phyloP scores from a whole-genome alignment of 345 rosid species.

The Aurinia saxatilis region DNA sequence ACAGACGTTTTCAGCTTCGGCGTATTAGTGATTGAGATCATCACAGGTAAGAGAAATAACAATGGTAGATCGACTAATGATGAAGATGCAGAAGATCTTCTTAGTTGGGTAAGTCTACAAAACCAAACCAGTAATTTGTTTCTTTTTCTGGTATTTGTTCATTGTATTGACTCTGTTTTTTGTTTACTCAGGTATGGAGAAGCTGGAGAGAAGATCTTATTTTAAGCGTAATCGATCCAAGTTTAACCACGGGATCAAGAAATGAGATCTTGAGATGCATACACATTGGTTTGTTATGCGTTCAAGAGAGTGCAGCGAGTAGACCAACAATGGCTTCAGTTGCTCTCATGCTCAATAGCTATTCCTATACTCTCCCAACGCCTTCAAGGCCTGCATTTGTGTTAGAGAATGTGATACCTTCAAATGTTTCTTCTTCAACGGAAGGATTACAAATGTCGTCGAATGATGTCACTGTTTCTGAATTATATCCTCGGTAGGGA shows the following conservation, averaged over 20 bases:
- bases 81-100: constrained; percentile 23
- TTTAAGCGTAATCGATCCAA: constrained; percentile 32
- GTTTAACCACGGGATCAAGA: constrained; percentile 17
- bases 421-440: constrained; percentile 9
- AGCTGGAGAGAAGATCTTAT: constrained; percentile 38
- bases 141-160: neutral
- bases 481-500: constrained; percentile 13
- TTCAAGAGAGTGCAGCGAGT: constrained; percentile 37
- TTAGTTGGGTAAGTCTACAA: constrained; percentile 26
- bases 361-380: constrained; percentile 30
- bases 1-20: constrained; percentile 31
- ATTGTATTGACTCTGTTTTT: neutral
- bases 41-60: constrained; percentile 22
- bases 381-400: constrained; percentile 41
- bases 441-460: constrained; percentile 13
- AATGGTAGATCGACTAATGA: constrained; percentile 1
- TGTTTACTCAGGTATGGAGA: constrained; percentile 41
- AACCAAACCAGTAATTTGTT: neutral
- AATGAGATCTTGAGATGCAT: constrained; percentile 41
- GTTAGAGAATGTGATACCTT: constrained; percentile 5
- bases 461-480: constrained; percentile 20
- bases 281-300: constrained; percentile 48
- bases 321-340: constrained; percentile 48
- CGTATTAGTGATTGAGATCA: constrained; percentile 27
- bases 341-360: constrained; percentile 39